Conservation (phyloP, 495 filamentous ascomycete genomes). For the Margaritispora aquatica region DNA sequence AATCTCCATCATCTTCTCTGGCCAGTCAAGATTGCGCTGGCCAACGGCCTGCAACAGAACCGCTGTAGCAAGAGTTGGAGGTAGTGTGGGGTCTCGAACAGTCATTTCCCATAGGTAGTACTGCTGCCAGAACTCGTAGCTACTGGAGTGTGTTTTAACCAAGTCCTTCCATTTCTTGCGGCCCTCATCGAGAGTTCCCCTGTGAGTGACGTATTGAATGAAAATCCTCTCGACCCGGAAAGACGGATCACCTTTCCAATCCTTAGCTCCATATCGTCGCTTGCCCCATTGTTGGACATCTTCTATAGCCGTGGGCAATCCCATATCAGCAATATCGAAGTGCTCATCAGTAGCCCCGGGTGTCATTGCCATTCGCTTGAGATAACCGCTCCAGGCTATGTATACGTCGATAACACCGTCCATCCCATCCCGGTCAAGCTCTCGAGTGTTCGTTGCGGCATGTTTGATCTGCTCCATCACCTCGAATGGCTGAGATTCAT, state of each 20-base stretch:
- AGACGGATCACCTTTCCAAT: conserved; percentile 75
- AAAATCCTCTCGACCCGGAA: conserved; percentile 87
- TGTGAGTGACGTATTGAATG: conserved; percentile 82
- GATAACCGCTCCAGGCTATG: conserved; percentile 86
- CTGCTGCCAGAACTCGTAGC: conserved; percentile 86
- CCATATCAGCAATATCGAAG: conserved; percentile 84
- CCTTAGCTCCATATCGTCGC: conserved; percentile 60
- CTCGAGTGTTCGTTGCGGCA: conserved; percentile 73
- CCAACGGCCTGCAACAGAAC: conserved; percentile 70
- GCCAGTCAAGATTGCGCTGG: conserved; percentile 74
- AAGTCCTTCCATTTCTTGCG: conserved; percentile 71
- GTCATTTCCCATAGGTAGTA: conserved; percentile 88
- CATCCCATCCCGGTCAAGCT: conserved; percentile 67
- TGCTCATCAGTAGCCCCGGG: conserved; percentile 60
- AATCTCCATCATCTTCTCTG: conserved; percentile 78
- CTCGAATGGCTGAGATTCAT: conserved; percentile 63
- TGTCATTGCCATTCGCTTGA: conserved; percentile 55
- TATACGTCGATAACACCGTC: conserved; percentile 84
- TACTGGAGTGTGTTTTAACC: conserved; percentile 58
- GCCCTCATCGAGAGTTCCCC: conserved; percentile 55
- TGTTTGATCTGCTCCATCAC: conserved; percentile 88
- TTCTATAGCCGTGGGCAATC: conserved; percentile 76
- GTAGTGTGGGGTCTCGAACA: conserved; percentile 25
- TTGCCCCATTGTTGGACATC: conserved; percentile 72
- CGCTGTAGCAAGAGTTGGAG: conserved; percentile 58